Conservation (phyloP, 768 basidiomycete genomes). For the Mycena alexandri region DNA sequence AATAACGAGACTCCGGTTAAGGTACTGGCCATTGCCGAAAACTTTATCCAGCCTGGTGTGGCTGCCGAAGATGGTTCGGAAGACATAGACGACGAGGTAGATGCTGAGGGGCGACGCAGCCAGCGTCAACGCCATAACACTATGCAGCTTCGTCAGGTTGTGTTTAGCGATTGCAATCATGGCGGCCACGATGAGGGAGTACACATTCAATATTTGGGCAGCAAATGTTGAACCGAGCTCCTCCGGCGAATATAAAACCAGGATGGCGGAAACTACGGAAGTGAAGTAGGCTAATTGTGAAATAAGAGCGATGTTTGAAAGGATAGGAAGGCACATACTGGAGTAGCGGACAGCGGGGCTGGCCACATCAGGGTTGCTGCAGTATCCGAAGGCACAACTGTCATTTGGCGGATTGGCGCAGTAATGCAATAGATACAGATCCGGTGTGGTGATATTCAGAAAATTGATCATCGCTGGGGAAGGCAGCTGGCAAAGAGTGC, state of each 20-base stretch:
- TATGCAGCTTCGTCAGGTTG: slow-evolving; percentile 29
- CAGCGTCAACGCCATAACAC: slow-evolving; percentile 19
- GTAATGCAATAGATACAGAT: slow-evolving; percentile 7
- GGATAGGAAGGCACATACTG: not conserved
- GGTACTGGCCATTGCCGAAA: slow-evolving; percentile 23
- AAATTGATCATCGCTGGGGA: slow-evolving; percentile 27
- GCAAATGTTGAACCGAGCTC: slow-evolving; percentile 26
- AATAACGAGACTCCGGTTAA: slow-evolving; percentile 16
- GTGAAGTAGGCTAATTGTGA: slow-evolving; percentile 22
- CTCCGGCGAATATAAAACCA: slow-evolving; percentile 27
- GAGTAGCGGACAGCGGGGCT: slow-evolving; percentile 34
- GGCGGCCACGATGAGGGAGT: slow-evolving; percentile 33
- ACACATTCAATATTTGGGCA: slow-evolving; percentile 33
- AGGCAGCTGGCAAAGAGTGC: slow-evolving; percentile 29
- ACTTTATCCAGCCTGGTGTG: slow-evolving; percentile 16
- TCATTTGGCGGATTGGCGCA: slow-evolving; percentile 30
- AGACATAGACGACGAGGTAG: slow-evolving; percentile 27
- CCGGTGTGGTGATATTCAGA: slow-evolving; percentile 25
- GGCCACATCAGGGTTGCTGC: slow-evolving; percentile 29
- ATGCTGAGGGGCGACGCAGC: slow-evolving; percentile 31
- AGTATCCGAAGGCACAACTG: slow-evolving; percentile 32
- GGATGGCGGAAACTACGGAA: slow-evolving; percentile 24
- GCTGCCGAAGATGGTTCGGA: slow-evolving; percentile 19
- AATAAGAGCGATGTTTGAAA: too few relatives aligned
- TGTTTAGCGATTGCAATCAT: slow-evolving; percentile 24